Conservation (phyloP, 345 rosid genomes). For the Firmiana major region DNA sequence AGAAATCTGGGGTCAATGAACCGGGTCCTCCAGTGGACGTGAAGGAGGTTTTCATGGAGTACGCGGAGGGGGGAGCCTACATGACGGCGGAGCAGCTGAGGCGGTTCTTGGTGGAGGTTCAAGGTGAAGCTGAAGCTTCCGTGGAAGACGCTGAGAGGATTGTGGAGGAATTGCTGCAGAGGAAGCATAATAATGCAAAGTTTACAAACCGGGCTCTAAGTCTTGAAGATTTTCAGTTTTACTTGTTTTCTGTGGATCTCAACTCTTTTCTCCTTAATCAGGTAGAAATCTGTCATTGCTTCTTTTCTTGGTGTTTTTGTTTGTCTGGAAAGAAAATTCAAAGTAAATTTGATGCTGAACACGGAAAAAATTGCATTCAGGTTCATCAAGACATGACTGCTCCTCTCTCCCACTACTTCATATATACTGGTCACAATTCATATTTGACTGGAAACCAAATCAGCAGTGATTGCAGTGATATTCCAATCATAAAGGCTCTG, state of each 20-base stretch:
- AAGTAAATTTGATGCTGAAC: not conserved
- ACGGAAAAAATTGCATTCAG: constrained; percentile 35
- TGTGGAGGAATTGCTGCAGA: constrained; percentile 50
- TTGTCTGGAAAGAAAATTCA: not conserved
- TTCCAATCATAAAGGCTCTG: constrained; percentile 74
- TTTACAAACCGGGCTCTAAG: constrained; percentile 56
- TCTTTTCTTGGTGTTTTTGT: constrained; percentile 2
- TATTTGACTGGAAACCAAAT: constrained; percentile 92
- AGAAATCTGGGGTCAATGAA: constrained; percentile 62
- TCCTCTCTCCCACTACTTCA: constrained; percentile 82
- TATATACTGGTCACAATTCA: constrained; percentile 86
- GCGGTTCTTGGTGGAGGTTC: constrained; percentile 51
- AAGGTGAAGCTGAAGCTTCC: constrained; percentile 32
- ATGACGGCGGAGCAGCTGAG: constrained; percentile 67
- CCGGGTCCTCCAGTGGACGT: constrained; percentile 65
- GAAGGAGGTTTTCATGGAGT: constrained; percentile 47
- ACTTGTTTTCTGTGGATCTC: constrained; percentile 53
- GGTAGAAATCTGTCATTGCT: constrained; percentile 25
- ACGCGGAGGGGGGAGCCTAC: constrained; percentile 43
- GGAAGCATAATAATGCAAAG: constrained; percentile 47
- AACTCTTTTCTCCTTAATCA: constrained; percentile 50
- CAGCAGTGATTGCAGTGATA: constrained; percentile 91
- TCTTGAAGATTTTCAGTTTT: constrained; percentile 61
- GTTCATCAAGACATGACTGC: constrained; percentile 87
- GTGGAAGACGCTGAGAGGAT: constrained; percentile 53